These are phyloP conservation scores for Bauhinia variegata DNA, from an alignment of 306 rosid species.

Conservation along the genomic window DNA sequence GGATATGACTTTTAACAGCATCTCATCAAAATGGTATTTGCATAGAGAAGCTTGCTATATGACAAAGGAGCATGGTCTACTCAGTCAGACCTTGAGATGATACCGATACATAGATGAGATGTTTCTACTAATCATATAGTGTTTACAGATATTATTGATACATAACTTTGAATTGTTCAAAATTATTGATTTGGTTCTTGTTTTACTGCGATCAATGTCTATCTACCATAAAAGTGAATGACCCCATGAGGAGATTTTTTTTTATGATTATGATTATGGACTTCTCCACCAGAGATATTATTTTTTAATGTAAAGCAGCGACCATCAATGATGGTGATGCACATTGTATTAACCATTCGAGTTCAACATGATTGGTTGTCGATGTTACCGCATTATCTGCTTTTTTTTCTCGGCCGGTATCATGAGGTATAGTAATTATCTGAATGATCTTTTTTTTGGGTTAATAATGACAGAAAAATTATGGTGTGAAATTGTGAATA, in stretches of 20 bases:
- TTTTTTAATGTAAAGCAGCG: too few species aligned
- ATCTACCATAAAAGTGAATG: conserved; percentile 13
- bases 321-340: too few species aligned
- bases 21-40: conserved; percentile 29
- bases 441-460: too few species aligned
- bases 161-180: conserved; percentile 44
- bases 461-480: too few species aligned
- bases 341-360: too few species aligned
- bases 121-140: conserved; percentile 43
- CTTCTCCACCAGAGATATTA: too few species aligned
- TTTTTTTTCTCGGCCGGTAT: too few species aligned
- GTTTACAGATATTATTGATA: conserved; percentile 52
- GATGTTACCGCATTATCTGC: too few species aligned
- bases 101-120: conserved; percentile 32
- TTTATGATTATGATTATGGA: too few species aligned
- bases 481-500: too few species aligned
- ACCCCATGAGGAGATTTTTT: neutral
- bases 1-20: conserved; percentile 13
- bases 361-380: too few species aligned
- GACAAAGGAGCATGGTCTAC: conserved; percentile 26
- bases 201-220: conserved; percentile 34
- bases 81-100: conserved; percentile 36
- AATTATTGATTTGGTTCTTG: conserved; percentile 30
- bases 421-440: too few species aligned
- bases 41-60: conserved; percentile 33